Evolutionary conservation across 2,329 filamentous ascomycete genomes (phyloP).

Genomic region (Arachnopeziza araneosa): DNA sequence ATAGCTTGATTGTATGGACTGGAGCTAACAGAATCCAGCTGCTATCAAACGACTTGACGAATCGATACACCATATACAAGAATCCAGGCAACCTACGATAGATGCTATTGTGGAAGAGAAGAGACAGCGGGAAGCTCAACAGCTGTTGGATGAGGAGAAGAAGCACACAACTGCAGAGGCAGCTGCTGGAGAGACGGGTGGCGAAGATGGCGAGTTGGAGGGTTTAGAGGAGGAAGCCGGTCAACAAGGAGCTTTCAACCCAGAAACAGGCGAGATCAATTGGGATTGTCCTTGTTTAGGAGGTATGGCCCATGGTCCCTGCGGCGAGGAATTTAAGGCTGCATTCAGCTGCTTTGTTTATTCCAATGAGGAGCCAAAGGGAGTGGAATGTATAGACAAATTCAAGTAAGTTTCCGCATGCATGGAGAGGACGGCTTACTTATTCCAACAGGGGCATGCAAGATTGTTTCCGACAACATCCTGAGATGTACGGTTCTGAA

Average conservation of each 20-base stretch:
- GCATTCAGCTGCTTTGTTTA: conserved; percentile 99
- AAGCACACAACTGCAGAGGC: conserved; percentile 15
- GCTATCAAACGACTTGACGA: conserved; percentile 33
- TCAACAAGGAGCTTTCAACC: conserved; percentile 92
- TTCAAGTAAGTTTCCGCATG: conserved; percentile 66
- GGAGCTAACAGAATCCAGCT: conserved; percentile 22
- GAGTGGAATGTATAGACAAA: conserved; percentile 94
- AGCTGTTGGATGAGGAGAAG: conserved; percentile 23
- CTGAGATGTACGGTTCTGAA: conserved; percentile 88
- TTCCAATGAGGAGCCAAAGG: conserved; percentile 91
- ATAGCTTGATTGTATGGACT: too few relatives aligned
- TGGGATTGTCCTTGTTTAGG: conserved; percentile 98
- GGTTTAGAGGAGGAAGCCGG: conserved; percentile 74
- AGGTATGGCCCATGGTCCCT: conserved; percentile 94
- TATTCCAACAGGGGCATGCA: conserved; percentile 73
- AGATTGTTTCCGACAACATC: conserved; percentile 89
- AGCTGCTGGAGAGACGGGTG: conserved; percentile 18
- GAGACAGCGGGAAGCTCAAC: conserved; percentile 34
- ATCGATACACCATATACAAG: conserved; percentile 30
- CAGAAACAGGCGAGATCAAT: conserved; percentile 98
- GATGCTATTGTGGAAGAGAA: conserved; percentile 63
- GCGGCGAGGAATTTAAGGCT: conserved; percentile 89
- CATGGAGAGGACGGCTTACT: conserved; percentile 7
- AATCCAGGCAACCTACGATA: conserved; percentile 56
- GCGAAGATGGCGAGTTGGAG: conserved; percentile 34